phyloP scores from a whole-genome alignment of 148 eudicot genomes.

The Rhododendron williamsianum region DNA sequence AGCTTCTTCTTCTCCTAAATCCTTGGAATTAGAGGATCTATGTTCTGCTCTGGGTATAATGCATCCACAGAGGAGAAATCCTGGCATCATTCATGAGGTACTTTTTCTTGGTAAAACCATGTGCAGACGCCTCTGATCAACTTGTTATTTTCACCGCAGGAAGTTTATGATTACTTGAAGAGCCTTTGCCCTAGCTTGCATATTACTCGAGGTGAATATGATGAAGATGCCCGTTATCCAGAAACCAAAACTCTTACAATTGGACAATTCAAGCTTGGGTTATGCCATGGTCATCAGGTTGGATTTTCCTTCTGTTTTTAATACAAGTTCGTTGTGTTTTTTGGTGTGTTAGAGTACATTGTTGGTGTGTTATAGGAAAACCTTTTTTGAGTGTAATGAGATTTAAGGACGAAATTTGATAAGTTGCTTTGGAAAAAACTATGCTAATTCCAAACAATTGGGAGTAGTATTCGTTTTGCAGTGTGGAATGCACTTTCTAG shows the following conservation, averaged over 20 bases:
- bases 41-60: not conserved
- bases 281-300: conserved; percentile 99
- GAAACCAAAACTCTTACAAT: conserved; percentile 90
- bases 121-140: not conserved
- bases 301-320: conserved; percentile 5
- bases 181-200: conserved; percentile 83
- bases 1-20: not conserved
- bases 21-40: not conserved
- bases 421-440: not conserved
- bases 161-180: conserved; percentile 93
- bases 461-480: not conserved
- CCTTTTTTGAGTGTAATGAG: not conserved
- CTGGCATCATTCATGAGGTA: not conserved
- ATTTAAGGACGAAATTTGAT: not conserved
- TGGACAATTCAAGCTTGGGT: conserved; percentile 97
- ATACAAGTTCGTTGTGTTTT: not conserved
- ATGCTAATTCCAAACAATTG: not conserved
- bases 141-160: conserved; percentile 36
- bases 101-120: not conserved
- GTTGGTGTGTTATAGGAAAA: not conserved
- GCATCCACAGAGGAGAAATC: not conserved
- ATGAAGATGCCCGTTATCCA: conserved; percentile 88
- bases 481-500: not conserved
- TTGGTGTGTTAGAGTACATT: not conserved
- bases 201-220: conserved; percentile 89